These are phyloP conservation scores for Calonectria hawksworthii DNA, from an alignment of 2,329 filamentous ascomycete genomes.

Conservation along the genomic window DNA sequence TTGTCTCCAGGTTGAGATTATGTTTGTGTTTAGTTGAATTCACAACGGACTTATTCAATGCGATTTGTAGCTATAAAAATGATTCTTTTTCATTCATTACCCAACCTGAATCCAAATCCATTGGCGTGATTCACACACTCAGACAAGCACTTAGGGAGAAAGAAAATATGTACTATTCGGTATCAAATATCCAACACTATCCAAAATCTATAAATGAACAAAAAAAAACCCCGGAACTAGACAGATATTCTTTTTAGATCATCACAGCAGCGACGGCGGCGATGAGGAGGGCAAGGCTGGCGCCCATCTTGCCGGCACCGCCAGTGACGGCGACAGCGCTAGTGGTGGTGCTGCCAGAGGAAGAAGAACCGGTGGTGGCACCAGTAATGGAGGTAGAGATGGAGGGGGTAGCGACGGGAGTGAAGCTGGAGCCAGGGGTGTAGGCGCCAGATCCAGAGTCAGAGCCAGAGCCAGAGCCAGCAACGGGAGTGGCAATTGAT, in stretches of 20 bases:
- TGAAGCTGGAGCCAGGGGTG: slow-evolving; percentile 9
- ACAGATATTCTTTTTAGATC: slow-evolving; percentile 22
- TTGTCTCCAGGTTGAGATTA: too few species aligned
- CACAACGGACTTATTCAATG: neutral
- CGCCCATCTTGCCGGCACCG: slow-evolving; percentile 25
- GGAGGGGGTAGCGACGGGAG: slow-evolving; percentile 8
- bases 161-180: slow-evolving; percentile 15
- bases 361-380: slow-evolving; percentile 6
- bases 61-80: neutral
- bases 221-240: neutral
- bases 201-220: slow-evolving; percentile 25
- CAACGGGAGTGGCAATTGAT: slow-evolving; percentile 11
- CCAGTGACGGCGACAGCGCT: slow-evolving; percentile 22
- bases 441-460: slow-evolving; percentile 7
- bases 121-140: neutral
- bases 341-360: slow-evolving; percentile 5
- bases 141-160: neutral
- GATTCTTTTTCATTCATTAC: neutral
- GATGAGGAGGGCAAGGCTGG: slow-evolving; percentile 24
- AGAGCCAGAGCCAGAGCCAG: neutral
- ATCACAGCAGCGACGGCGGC: slow-evolving; percentile 29
- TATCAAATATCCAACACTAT: slow-evolving; percentile 22
- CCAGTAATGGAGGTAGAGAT: slow-evolving; percentile 7
- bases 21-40: neutral
- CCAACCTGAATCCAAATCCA: neutral